Percentiles rank a stretch among this genome's conserved stretches.
Evolutionary conservation across 176 grass and related monocot species (phyloP).

Genomic region (Tillandsia leiboldiana): DNA sequence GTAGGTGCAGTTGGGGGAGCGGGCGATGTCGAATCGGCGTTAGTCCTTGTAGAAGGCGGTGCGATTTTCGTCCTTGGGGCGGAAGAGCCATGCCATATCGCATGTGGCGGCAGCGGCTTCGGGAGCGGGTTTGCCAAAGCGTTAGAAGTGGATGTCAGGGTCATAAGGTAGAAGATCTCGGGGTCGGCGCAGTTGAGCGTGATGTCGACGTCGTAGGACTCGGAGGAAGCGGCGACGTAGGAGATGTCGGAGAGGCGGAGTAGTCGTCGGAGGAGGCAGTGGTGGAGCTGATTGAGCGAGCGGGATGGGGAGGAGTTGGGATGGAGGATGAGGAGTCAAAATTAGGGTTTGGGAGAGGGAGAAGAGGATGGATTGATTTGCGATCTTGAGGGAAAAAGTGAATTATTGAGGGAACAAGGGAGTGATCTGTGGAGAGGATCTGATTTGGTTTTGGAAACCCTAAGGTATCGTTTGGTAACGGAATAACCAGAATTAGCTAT

Average conservation of each 20-base stretch:
- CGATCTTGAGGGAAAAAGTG: no score
- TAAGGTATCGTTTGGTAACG: no score
- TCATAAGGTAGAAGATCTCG: slow-evolving; percentile 54
- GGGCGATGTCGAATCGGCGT: slow-evolving; percentile 48
- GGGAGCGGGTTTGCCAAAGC: slow-evolving; percentile 45
- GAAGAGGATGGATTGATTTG: no score
- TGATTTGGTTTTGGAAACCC: no score
- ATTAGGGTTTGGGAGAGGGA: no score
- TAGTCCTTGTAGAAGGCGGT: slow-evolving; percentile 55
- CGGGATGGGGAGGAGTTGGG: not conserved
- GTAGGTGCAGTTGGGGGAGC: slow-evolving; percentile 33
- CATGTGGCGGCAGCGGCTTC: slow-evolving; percentile 28
- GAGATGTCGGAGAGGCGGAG: slow-evolving; percentile 12
- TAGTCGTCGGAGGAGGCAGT: slow-evolving; percentile 23
- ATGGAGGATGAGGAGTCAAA: slow-evolving; percentile 1
- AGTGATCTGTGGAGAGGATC: no score
- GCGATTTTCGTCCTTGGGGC: slow-evolving; percentile 18
- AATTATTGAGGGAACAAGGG: no score
- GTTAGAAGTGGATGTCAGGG: slow-evolving; percentile 58
- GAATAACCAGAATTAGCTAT: no score
- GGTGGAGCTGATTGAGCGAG: slow-evolving; percentile 1
- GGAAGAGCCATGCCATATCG: slow-evolving; percentile 71
- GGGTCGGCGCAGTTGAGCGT: slow-evolving; percentile 50
- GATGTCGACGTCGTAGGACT: slow-evolving; percentile 17
- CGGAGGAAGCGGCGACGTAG: not conserved